Percentiles rank a stretch among this genome's conserved stretches.
Conservation (phyloP, 805 yeast genomes). For the Metschnikowia continentalis region DNA sequence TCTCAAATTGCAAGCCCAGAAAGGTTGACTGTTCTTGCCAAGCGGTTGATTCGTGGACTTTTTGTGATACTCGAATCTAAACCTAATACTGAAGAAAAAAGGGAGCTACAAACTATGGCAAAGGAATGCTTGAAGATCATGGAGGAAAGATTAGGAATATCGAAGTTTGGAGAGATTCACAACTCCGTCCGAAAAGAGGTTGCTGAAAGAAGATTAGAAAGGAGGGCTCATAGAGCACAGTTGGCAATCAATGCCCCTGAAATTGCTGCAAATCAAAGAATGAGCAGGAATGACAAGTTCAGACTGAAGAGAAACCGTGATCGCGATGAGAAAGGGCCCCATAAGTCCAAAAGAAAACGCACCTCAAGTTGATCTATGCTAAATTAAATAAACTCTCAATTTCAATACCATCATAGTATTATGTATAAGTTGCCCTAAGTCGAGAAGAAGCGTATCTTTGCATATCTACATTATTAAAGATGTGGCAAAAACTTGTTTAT, state of each 20-base stretch:
- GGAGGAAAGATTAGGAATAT: conserved; percentile 65
- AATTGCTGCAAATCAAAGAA: conserved; percentile 69
- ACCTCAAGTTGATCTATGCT: conserved; percentile 3
- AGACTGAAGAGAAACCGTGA: conserved; percentile 74
- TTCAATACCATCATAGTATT: neutral
- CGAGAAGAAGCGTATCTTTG: neutral
- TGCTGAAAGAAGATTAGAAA: conserved; percentile 61
- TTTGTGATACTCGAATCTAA: conserved; percentile 47
- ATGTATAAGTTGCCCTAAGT: neutral
- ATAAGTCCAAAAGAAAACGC: conserved; percentile 57
- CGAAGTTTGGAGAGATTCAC: conserved; percentile 60
- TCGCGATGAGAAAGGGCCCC: conserved; percentile 73
- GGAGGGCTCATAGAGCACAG: conserved; percentile 71
- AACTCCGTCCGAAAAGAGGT: conserved; percentile 62
- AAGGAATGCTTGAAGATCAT: conserved; percentile 65
- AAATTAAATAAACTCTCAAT: no score
- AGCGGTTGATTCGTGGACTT: conserved; percentile 52
- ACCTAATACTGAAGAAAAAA: conserved; percentile 42
- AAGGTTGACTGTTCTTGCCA: conserved; percentile 40
- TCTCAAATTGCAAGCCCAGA: conserved; percentile 46
- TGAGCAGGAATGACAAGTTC: conserved; percentile 68
- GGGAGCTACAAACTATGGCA: conserved; percentile 50
- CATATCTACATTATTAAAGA: neutral
- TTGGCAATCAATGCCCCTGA: conserved; percentile 78
- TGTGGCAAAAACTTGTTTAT: neutral